Evolutionary conservation across 2,329 filamentous ascomycete species (phyloP).

Genomic region (Penicillium sp.): DNA sequence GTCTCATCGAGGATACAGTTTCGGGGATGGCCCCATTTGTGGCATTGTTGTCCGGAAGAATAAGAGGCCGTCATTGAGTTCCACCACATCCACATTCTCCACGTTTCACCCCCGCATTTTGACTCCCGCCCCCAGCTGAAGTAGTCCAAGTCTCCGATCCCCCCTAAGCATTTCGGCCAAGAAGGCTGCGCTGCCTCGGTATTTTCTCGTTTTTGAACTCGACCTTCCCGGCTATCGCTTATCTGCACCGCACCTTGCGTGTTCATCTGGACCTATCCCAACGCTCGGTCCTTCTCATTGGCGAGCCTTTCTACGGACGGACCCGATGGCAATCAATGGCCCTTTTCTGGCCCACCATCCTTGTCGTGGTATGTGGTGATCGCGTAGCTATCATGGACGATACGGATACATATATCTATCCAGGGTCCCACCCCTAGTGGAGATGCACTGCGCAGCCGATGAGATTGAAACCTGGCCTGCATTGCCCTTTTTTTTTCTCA

Average conservation of each 20-base stretch:
- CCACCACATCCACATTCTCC: constrained; percentile 21
- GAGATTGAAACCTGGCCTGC: constrained; percentile 3
- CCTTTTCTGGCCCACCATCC: neutral
- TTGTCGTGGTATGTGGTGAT: neutral
- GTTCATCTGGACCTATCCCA: constrained; percentile 2
- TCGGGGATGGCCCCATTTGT: constrained; percentile 23
- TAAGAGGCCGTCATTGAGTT: constrained; percentile 10
- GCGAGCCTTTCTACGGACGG: constrained; percentile 5
- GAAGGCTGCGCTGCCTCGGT: constrained; percentile 30
- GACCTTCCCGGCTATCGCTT: constrained; percentile 18
- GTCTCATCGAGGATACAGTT: constrained; percentile 8
- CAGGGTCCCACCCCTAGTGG: neutral
- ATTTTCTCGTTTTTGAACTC: constrained; percentile 25
- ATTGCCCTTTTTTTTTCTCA: neutral
- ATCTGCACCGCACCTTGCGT: constrained; percentile 4
- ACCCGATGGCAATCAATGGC: constrained; percentile 3
- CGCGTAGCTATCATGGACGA: neutral
- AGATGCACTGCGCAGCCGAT: neutral
- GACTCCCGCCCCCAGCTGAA: constrained; percentile 1
- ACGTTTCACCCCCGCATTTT: constrained; percentile 31
- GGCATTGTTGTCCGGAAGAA: constrained; percentile 12
- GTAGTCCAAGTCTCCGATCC: neutral
- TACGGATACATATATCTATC: neutral
- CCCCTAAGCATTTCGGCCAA: constrained; percentile 14
- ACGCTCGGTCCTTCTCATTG: constrained; percentile 9